Base-by-base conservation (phyloP, 2,329 filamentous ascomycete species). In the Lecanicillium sp. region DNA sequence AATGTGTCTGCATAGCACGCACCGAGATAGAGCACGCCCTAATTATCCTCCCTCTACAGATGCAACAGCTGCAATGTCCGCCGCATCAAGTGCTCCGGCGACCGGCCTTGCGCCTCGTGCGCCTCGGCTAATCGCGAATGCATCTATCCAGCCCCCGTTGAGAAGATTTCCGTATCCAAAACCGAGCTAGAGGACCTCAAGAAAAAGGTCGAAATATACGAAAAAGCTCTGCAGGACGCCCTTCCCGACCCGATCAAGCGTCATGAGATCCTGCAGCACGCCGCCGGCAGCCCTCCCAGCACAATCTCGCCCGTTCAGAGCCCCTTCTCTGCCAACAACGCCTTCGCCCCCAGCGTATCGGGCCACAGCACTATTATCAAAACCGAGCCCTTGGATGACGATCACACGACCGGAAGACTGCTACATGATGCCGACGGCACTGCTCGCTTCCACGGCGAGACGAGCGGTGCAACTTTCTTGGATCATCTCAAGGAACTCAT, bases 21-120 rank as follows among this genome's bases (percentile, higher is more conserved):
- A 14, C 24, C 32, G 20, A 48, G 20, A 14, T 23, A 39, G 29
- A 26, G 27, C 29, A 41, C 37, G 7, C 10, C 8, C 41, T 40
- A 41, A 50, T n/a, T 8, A 12, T 44, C 6, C 37, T 12, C 12
- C 19, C n/a, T 51, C n/a, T 21, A 15, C 50, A 76, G 73, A 49
- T 77, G 74, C 64, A 77, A 77, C 55, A 69, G 62, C 57, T 77
- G 74, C 62, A 77, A 77, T 60, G 57, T 75, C 38, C 69, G 73
- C 37, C 68, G 74, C 49, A 71, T 75, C 58, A 76, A 73, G 54
- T 77, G 74, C 59, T 75, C 72, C 11, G 74, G 74, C 38, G 67
- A 73, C 4, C 60, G 56, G n/a, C 74, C 74, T 0, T 77, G 74
- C 56, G 56, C 58, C 33, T 70, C 74, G 52, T 77, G 74, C 55